Base-by-base conservation (phyloP, 2,329 filamentous ascomycete species). In the Cladosporium sp. region DNA sequence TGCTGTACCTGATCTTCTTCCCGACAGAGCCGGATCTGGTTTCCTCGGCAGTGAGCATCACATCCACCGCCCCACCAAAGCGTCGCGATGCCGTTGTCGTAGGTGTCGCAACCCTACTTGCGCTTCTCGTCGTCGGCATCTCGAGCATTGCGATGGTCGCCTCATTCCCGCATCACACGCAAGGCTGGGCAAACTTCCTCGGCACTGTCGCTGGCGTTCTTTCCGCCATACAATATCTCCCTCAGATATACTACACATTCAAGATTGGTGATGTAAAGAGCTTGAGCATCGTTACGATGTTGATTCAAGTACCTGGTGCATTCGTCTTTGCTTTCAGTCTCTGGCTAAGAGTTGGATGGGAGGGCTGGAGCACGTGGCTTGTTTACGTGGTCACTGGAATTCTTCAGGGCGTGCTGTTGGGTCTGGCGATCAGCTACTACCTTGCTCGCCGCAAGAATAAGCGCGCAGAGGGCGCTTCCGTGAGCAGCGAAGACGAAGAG, bases 221-320 rank as follows among this genome's bases (percentile, higher is more conserved):
- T 5, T 91, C 95, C 0, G 90, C 87, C 0, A 85, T 98, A 25
- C 95, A 99, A 79, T 99, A 98, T 78, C 82, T 99, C 18, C 95
- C 95, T 0, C 95, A 99, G 79, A 96, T 99, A 69, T 93, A 89
- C 80, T 97, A 91, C 61, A 99, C 95, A 0, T 96, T 91, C 79
- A 86, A 83, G 61, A 82, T 97, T 65, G 91, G 94, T 75, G 96
- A 94, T 76, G 91, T 91, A 67, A 93, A 93, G 63, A 97, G 93
- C 76, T 81, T 99, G 72, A 97, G 92, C 74, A 95, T 99, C 65
- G 90, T 92, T 5, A 98, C 97, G 90, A 98, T 99, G 93, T 91
- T 91, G 76, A 97, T 99, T 36, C 95, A 99, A 78, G 97, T 94
- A 0, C 95, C 95, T 0, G 95, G 95, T 0, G 93, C 92, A 66